phyloP scores from a whole-genome alignment of 129 eudicot species.

The Daucus carota region DH1_v3.0 NC_030383.2:44952501-44953000 shows the following conservation, averaged over 20 bases:
- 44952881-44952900: conserved; percentile 7
- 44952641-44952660: conserved; percentile 89
- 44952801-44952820: conserved; percentile 42
- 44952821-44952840: conserved; percentile 98
- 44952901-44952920: neutral
- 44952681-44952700: conserved; percentile 92
- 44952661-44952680: conserved; percentile 96
- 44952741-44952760: neutral
- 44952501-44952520: neutral
- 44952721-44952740: conserved; percentile 84
- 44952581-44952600: conserved; percentile 53
- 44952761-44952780: neutral
- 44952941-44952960: neutral
- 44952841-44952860: conserved; percentile 95
- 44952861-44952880: conserved; percentile 99
- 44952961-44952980: neutral
- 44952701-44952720: conserved; percentile 91
- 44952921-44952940: neutral
- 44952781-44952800: neutral
- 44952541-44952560: neutral
- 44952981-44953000: neutral
- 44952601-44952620: conserved; percentile 88
- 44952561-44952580: conserved; percentile 4
- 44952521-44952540: neutral
- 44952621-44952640: conserved; percentile 85